Evolutionary conservation across 2,329 filamentous ascomycete species (phyloP).

Genomic region (Beauveria australis): DNA sequence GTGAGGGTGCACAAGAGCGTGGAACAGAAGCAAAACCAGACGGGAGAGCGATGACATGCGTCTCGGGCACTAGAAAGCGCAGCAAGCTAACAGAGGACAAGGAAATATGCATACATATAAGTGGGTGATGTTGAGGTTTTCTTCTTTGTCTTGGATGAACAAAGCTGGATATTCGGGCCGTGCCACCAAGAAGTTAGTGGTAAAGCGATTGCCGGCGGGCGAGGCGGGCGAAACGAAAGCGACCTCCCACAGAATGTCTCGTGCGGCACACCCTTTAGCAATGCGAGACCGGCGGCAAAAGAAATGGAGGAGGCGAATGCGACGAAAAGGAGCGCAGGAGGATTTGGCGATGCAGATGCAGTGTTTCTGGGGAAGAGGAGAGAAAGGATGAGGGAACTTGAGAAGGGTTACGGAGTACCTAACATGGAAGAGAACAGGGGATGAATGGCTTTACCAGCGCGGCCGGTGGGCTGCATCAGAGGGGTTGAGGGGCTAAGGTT

Average conservation of each 20-base stretch:
- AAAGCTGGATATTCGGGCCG: background rate
- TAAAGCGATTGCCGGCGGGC: background rate
- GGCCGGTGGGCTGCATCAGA: background rate
- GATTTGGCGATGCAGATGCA: background rate
- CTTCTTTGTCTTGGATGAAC: constrained; percentile 2
- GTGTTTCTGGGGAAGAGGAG: background rate
- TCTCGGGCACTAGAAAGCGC: constrained; percentile 1
- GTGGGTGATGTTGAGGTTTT: constrained; percentile 1
- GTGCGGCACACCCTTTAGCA: background rate
- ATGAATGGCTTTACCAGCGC: too few relatives aligned
- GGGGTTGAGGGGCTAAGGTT: background rate
- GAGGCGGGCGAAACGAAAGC: background rate
- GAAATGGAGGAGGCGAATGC: background rate
- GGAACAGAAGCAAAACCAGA: constrained; percentile 1
- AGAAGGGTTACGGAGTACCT: background rate
- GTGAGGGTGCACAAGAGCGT: background rate
- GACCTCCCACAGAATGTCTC: constrained; percentile 3
- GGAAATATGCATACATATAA: background rate
- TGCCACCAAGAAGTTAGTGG: background rate
- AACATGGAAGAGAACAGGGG: too few relatives aligned
- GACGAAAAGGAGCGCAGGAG: background rate
- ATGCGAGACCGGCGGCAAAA: background rate
- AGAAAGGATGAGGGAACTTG: background rate
- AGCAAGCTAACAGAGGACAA: background rate
- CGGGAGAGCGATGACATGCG: constrained; percentile 2